A percentile compares a stretch with the other conserved stretches of the same genome.
phyloP scores from a whole-genome alignment of 352 stramenopile species.

The Globisporangium okanoganense region DNA sequence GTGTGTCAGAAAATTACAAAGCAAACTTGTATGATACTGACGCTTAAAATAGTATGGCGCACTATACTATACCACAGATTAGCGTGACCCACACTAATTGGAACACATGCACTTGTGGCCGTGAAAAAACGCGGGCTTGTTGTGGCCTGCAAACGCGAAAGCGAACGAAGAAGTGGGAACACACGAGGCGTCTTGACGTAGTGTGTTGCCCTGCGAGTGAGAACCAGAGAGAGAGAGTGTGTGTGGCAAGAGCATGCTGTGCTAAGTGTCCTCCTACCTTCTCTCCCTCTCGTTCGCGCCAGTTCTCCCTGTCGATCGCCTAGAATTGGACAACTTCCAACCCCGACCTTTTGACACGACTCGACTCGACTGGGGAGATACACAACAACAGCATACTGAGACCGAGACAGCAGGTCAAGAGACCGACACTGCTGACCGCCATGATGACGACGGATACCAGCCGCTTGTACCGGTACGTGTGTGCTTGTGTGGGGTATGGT shows the following conservation, averaged over 20 bases:
- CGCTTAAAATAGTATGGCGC: too few relatives aligned
- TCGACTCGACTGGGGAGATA: not conserved
- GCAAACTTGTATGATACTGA: too few relatives aligned
- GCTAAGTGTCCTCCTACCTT: not conserved
- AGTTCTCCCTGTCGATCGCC: not conserved
- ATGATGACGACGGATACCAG: conserved; percentile 23
- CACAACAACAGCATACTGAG: not conserved
- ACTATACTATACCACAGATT: too few relatives aligned
- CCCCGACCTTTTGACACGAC: not conserved
- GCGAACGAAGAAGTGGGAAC: not conserved
- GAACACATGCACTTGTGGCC: not conserved
- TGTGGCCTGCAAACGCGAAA: not conserved
- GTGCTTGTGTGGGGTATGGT: not conserved
- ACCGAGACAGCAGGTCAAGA: not conserved
- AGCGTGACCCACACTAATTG: too few relatives aligned
- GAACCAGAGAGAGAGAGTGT: not conserved
- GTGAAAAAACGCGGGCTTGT: conserved; percentile 1
- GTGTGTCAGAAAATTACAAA: too few relatives aligned
- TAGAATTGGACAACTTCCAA: not conserved
- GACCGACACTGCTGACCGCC: not conserved
- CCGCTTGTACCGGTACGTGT: conserved; percentile 32
- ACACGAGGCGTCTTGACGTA: not conserved
- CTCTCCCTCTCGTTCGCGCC: not conserved
- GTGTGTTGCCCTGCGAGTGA: not conserved
- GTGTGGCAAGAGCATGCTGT: conserved; percentile 12